Percentiles rank a stretch among this genome's conserved stretches.
Evolutionary conservation across 345 rosid genomes (phyloP).

Genomic region (Eutrema heterophyllum): DNA sequence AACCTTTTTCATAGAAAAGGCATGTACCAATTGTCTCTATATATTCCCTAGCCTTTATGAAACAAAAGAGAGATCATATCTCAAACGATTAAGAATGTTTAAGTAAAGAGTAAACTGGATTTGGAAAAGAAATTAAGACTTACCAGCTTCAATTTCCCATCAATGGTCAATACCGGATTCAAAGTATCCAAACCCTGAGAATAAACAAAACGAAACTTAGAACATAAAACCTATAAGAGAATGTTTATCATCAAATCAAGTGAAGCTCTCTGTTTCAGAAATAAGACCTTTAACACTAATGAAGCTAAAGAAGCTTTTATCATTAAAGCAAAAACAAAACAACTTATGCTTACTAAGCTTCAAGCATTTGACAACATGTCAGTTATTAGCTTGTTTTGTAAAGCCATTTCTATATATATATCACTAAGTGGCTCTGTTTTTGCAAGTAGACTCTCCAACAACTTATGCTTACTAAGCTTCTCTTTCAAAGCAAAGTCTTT

Average conservation of each 20-base stretch:
- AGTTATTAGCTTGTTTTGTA: too few species aligned
- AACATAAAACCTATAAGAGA: neutral
- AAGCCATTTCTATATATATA: too few species aligned
- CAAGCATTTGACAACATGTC: too few species aligned
- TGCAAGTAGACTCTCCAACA: too few species aligned
- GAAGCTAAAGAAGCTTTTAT: neutral
- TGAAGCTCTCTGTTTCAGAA: constrained; percentile 6
- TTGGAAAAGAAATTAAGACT: neutral
- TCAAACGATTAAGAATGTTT: neutral
- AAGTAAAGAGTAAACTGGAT: neutral
- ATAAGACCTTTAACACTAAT: neutral
- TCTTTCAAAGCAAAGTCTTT: too few species aligned
- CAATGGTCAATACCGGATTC: constrained; percentile 50
- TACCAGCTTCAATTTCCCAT: constrained; percentile 52
- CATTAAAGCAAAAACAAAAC: neutral
- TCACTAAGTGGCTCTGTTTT: too few species aligned
- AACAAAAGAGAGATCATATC: neutral
- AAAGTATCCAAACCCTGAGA: constrained; percentile 56
- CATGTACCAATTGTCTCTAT: constrained; percentile 59
- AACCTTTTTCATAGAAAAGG: constrained; percentile 25
- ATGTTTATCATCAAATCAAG: neutral
- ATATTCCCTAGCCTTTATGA: constrained; percentile 49
- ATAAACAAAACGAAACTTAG: neutral
- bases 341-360: neutral
- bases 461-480: too few species aligned